Percentiles rank a stretch among this genome's conserved stretches.
These are phyloP conservation scores for Geotrichum carabidarum DNA, from an alignment of 1,139 yeast genomes.

Conservation along the genomic window DNA sequence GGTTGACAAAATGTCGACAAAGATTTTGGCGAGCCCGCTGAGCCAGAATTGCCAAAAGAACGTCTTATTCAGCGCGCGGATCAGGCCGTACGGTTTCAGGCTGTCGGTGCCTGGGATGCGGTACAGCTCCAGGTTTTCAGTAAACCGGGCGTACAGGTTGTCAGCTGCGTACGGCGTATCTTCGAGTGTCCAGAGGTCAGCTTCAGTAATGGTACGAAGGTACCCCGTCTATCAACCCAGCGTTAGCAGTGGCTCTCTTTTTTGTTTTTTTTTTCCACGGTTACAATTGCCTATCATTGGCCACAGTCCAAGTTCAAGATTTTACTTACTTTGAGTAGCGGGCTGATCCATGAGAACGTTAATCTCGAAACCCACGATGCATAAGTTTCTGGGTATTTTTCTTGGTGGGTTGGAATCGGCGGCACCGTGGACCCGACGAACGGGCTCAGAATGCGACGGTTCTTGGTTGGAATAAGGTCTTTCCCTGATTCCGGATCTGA, in stretches of 20 bases:
- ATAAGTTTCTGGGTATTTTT: conserved; percentile 30
- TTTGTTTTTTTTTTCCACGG: no score
- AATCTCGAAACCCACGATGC: conserved; percentile 26
- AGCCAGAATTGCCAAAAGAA: conserved; percentile 49
- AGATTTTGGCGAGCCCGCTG: conserved; percentile 43
- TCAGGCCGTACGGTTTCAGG: conserved; percentile 36
- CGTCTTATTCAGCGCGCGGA: conserved; percentile 51
- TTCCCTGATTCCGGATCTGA: no score
- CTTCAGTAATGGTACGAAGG: conserved; percentile 57
- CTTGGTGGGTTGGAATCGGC: conserved; percentile 31
- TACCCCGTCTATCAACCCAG: conserved; percentile 47
- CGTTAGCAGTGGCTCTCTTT: no score
- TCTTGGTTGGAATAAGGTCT: background rate
- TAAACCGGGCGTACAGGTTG: conserved; percentile 40
- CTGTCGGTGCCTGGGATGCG: conserved; percentile 23
- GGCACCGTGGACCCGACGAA: conserved; percentile 32
- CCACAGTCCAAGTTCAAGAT: background rate
- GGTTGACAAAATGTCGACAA: conserved; percentile 50
- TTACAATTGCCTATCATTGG: no score
- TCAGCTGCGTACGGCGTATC: conserved; percentile 50
- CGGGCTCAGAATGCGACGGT: conserved; percentile 25
- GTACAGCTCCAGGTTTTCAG: conserved; percentile 40
- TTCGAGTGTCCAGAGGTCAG: conserved; percentile 55
- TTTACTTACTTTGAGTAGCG: conserved; percentile 45
- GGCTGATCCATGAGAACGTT: conserved; percentile 57